These are phyloP conservation scores for Purshia tridentata DNA, from an alignment of 306 rosid genomes.

Conservation along the genomic window DNA sequence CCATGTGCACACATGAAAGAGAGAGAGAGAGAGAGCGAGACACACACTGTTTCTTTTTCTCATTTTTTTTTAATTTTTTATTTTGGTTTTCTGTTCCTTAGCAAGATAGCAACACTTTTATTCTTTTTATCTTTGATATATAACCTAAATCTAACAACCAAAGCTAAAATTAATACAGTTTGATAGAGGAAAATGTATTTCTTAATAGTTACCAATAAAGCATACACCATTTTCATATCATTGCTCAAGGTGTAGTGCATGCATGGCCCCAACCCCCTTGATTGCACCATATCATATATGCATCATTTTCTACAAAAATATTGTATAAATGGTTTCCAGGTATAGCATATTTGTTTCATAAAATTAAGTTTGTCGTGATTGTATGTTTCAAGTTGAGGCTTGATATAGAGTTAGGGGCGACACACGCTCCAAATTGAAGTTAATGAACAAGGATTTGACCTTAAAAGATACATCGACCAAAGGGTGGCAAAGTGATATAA, in stretches of 20 bases:
- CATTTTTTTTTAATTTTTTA: too few relatives aligned
- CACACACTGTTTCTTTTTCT: too few relatives aligned
- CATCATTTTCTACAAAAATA: background rate
- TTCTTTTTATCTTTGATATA: too few relatives aligned
- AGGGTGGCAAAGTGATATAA: background rate
- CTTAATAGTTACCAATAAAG: background rate
- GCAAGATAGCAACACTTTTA: too few relatives aligned
- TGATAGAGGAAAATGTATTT: background rate
- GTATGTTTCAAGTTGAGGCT: background rate
- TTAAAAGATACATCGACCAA: background rate
- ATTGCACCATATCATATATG: background rate
- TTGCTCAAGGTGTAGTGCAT: background rate
- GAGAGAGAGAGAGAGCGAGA: background rate
- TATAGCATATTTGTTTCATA: background rate
- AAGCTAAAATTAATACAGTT: background rate
- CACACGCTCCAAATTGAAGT: background rate
- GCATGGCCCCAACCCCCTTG: background rate
- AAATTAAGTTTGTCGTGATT: background rate
- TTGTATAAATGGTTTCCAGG: background rate
- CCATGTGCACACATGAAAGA: background rate
- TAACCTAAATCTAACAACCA: background rate
- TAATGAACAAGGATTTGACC: background rate
- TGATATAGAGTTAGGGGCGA: background rate
- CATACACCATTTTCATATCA: conserved; percentile 3
- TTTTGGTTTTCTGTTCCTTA: too few relatives aligned